Conservation (phyloP, 83 land plant species). For the Picea abies region DNA sequence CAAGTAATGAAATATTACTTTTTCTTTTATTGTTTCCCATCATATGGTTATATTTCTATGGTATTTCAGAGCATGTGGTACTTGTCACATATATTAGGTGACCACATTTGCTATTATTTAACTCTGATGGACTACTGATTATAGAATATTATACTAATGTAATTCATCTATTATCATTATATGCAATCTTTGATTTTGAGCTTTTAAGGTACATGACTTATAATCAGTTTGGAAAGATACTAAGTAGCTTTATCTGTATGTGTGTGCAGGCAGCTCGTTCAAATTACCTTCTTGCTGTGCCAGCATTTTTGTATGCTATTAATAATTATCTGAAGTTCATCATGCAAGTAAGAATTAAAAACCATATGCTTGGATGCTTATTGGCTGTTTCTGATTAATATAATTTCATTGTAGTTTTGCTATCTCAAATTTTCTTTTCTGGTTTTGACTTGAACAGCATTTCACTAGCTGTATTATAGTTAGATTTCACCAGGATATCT, state of each 20-base stretch:
- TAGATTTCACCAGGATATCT: neutral
- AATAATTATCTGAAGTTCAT: constrained; percentile 96
- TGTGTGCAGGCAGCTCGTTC: constrained; percentile 82
- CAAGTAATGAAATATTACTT: neutral
- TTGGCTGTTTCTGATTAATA: neutral
- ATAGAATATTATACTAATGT: neutral
- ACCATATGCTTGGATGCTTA: neutral
- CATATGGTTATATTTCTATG: neutral
- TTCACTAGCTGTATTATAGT: constrained; percentile 1
- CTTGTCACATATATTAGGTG: neutral
- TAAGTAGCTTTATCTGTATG: constrained; percentile 4
- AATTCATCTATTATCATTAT: neutral
- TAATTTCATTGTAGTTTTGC: neutral
- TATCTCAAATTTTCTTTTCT: neutral
- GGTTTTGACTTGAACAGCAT: neutral
- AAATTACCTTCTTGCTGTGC: constrained; percentile 94
- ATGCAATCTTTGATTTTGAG: neutral
- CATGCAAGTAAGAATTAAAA: constrained; percentile 48
- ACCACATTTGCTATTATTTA: neutral
- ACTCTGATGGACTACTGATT: neutral
- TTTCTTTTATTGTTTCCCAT: neutral
- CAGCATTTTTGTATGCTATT: constrained; percentile 91
- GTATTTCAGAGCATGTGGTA: constrained; percentile 5
- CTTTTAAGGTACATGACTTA: neutral
- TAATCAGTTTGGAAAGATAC: neutral